Conservation (phyloP, 75 land plant genomes). For the Isoetes taiwanensis region DNA sequence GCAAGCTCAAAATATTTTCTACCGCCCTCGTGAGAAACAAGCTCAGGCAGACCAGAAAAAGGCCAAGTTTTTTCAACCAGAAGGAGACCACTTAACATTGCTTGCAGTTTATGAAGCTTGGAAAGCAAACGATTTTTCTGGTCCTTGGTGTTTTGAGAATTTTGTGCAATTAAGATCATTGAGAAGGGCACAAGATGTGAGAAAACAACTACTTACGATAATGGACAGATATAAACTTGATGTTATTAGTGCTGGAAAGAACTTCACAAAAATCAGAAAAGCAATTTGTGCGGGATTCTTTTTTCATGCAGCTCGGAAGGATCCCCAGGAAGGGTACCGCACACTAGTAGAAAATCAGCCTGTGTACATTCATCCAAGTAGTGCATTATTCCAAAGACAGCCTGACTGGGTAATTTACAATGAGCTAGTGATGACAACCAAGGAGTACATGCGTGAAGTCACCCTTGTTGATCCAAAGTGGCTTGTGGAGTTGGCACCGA, state of each 20-base stretch:
- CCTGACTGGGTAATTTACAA: constrained; percentile 87
- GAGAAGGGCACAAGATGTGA: constrained; percentile 83
- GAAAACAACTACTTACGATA: constrained; percentile 75
- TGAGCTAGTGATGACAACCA: constrained; percentile 84
- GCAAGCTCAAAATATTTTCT: constrained; percentile 76
- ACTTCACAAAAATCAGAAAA: constrained; percentile 64
- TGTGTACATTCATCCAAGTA: constrained; percentile 80
- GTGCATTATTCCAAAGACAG: constrained; percentile 72
- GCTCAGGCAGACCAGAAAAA: constrained; percentile 85
- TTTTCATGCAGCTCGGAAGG: constrained; percentile 80
- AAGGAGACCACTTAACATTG: constrained; percentile 85
- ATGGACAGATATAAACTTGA: constrained; percentile 91
- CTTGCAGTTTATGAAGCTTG: constrained; percentile 86
- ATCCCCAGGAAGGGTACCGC: constrained; percentile 76
- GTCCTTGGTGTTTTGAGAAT: constrained; percentile 91
- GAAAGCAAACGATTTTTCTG: constrained; percentile 83
- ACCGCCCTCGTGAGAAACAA: constrained; percentile 79
- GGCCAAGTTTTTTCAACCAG: constrained; percentile 78
- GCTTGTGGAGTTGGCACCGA: constrained; percentile 75
- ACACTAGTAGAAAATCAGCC: constrained; percentile 77
- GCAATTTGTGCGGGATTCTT: constrained; percentile 82
- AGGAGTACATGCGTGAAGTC: constrained; percentile 85
- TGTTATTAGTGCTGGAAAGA: constrained; percentile 68
- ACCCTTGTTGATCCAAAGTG: constrained; percentile 77
- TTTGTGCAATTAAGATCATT: constrained; percentile 76